Conservation (phyloP, 345 rosid genomes). For the Aegle marmelos region DNA sequence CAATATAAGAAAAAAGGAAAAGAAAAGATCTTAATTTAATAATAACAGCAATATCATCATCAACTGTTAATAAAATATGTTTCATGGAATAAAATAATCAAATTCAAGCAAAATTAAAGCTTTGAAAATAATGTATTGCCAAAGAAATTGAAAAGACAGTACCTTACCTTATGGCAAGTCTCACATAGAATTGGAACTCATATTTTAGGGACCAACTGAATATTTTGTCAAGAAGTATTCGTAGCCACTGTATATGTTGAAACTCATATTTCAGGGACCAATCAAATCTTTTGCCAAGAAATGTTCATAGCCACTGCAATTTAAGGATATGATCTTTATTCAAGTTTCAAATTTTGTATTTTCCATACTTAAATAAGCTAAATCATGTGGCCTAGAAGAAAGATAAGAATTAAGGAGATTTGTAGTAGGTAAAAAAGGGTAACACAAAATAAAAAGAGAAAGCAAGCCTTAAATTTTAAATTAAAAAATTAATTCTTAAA, state of each 20-base stretch:
- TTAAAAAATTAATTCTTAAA: no score
- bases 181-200: constrained; percentile 47
- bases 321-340: constrained; percentile 44
- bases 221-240: no score
- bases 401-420: no score
- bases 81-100: neutral
- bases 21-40: no score
- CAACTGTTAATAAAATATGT: no score
- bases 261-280: constrained; percentile 52
- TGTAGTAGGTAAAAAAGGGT: no score
- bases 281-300: constrained; percentile 46
- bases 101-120: constrained; percentile 2
- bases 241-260: constrained; percentile 29
- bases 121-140: constrained; percentile 1
- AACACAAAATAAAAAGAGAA: no score
- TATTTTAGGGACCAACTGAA: constrained; percentile 21
- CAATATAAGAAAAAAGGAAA: no score
- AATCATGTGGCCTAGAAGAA: no score
- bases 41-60: no score
- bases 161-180: constrained; percentile 68
- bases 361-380: no score
- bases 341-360: neutral
- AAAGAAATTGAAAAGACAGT: constrained; percentile 10
- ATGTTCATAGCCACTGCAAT: constrained; percentile 45
- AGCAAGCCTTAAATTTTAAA: no score